These are phyloP conservation scores for Cadophora luteo-olivacea DNA, from an alignment of 2,329 filamentous ascomycete genomes.

Conservation along the genomic window DNA sequence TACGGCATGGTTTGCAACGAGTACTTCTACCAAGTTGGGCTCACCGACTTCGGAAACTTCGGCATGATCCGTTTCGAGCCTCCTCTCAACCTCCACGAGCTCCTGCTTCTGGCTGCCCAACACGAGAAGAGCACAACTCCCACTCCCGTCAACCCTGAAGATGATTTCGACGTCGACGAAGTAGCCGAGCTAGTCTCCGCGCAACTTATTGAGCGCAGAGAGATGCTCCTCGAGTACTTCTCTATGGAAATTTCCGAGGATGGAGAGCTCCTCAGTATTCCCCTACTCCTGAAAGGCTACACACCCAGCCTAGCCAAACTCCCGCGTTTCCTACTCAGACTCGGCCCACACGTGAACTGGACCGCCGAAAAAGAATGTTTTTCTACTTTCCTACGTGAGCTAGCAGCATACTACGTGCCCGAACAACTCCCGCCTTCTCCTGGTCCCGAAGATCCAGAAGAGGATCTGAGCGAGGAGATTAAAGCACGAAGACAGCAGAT, in stretches of 20 bases:
- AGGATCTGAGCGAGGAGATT: constrained; percentile 55
- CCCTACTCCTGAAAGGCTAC: constrained; percentile 88
- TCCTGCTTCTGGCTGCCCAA: constrained; percentile 77
- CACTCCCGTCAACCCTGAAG: constrained; percentile 40
- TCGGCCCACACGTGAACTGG: constrained; percentile 92
- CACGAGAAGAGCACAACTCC: constrained; percentile 63
- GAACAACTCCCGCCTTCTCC: constrained; percentile 73
- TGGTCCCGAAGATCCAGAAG: constrained; percentile 47
- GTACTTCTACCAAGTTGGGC: constrained; percentile 93
- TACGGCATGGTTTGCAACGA: constrained; percentile 88
- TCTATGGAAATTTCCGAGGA: constrained; percentile 79
- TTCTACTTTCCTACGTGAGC: constrained; percentile 79
- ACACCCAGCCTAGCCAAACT: constrained; percentile 85
- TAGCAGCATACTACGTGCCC: constrained; percentile 90
- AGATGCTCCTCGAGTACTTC: constrained; percentile 95
- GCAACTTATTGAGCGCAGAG: constrained; percentile 75
- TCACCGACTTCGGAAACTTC: constrained; percentile 97
- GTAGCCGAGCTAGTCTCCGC: constrained; percentile 69
- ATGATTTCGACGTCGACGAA: constrained; percentile 69
- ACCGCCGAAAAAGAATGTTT: constrained; percentile 85
- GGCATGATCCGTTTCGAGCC: constrained; percentile 82
- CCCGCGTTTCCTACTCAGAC: constrained; percentile 82
- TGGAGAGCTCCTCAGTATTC: constrained; percentile 80
- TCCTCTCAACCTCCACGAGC: constrained; percentile 71
- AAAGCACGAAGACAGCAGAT: constrained; percentile 70